Base-by-base conservation (phyloP, 2,329 filamentous ascomycete genomes). In the Diaporthe batatas region DNA sequence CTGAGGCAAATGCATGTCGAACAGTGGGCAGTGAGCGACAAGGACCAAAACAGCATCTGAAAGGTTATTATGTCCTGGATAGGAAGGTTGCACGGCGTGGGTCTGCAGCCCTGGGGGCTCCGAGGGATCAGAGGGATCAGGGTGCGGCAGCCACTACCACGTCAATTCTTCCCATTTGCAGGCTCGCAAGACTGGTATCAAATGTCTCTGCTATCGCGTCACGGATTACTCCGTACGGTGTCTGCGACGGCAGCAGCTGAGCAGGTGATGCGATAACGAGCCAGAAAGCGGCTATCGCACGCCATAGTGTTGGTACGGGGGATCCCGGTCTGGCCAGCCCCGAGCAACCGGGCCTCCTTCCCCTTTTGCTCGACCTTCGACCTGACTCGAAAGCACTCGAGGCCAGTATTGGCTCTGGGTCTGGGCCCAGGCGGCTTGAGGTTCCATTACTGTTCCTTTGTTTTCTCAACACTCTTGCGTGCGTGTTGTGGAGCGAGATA, bases 201-300 rank as follows among this genome's bases (percentile, higher is more conserved):
- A 6, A 32, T 18, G 8, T 23, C 57, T 58, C 34, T 25, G 42
- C 67, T 21, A 47, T 34, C 6, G n/a, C 21, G 25, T 58, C 47
- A 29, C 44, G 51, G 16, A 34, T n/a, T n/a, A n/a, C n/a, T n/a
- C n/a, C n/a, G n/a, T n/a, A 29, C 29, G 2, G 29, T 29, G 29
- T n/a, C n/a, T n/a, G 53, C 21, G 55, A 36, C 25, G 2, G 16
- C 39, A 2, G 39, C 12, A 16, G 42, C 44, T 70, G 67, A 2
- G 39, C 12, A 16, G 42, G 54, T 70, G 67, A 25, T 58, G 67
- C 67, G 67, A 70, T 59, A 70, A 36, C 11, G 16, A 36, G 54
- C 42, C 29, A 70, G 25, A 59, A 42, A 47, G 29, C 34, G 54
- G 39, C 54, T 54, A 70, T 70, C 67, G 67, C 67, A 70, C 67